Base-by-base conservation (phyloP, 805 yeast genomes). In the Peterozyma xylosa region DNA sequence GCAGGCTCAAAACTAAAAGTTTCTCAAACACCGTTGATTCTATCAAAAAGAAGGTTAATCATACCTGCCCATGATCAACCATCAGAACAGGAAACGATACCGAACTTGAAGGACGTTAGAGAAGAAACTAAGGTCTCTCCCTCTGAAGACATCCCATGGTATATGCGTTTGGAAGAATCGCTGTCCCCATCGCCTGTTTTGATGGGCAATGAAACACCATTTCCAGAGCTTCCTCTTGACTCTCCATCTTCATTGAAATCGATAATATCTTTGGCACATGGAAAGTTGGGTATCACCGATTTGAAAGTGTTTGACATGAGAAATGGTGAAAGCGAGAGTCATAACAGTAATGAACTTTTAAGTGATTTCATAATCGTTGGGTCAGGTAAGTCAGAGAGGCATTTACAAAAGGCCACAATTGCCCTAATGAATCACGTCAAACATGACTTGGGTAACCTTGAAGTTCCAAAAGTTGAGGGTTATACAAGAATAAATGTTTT, bases 331-430 rank as follows among this genome's bases (percentile, higher is more conserved):
- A 58, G 63, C 9, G 60, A 54, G 2, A 21, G 27, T 21, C 27
- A 21, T 7, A 64, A 52, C 48, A 54, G 66, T 14, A 68, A 66
- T 18, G 66, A 71, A 9, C 62, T 67, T 33, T 44, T 53, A 17
- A 65, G 73, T 9, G 68, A 72, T 44, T 70, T 74, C 45, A 73
- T 80, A 71, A 63, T 91, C 5, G 64, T 91, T 0, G 75, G 82
- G 15, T 76, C 93, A 0, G 96, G 95, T 3, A 83, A 81, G 58
- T 78, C 90, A 30, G 75, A 78, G 34, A 80, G 76, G 48, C 98
- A 90, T 63, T 63, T 88, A 17, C 79, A 74, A 50, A 82, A 80
- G 48, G 88, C 95, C 2, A 77, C 85, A 2, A 64, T 65, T 13
- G 81, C 78, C 50, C 62, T 89, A 34, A 67, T 76, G 41, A 68